Evolutionary conservation across 805 yeast genomes (phyloP), one percentile per base, ranked within the genome.

Genomic region (Candida silvatica): DNA sequence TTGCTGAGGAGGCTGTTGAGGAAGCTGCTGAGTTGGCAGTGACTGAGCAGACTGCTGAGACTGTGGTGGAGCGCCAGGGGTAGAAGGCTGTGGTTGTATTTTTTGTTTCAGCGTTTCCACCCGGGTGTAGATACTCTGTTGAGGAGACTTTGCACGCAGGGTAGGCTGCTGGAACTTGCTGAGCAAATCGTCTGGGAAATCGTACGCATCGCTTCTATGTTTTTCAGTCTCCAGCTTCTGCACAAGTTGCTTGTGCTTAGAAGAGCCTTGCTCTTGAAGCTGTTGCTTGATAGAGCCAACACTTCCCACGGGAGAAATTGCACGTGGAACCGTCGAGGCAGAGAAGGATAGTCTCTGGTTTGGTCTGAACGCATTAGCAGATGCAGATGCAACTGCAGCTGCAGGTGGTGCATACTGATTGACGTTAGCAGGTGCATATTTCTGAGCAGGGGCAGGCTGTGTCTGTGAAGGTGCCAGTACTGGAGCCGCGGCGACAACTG

Each of bases 201-300:
- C 92, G 46, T 79, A 81, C 0, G 87, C 86, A 57, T 80, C 85
- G n/a, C 78, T 70, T 50, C 74, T 77, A 46, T 70, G 69, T 52
- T 77, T 77, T 27, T 62, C 61, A n/a, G 55, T 57, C 35, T 61
- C 63, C 14, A 74, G 49, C 31, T 62, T 61, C 37, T 46, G 32
- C 6, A 43, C 38, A 5, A 51, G 28, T 8, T 42, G 37, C 17
- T 39, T 36, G 26, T 40, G 46, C 24, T 39, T 27, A 11, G 34
- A 17, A 4, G 42, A 22, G 4, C 30, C 17, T 11, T 31, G 36
- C 9, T 31, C 14, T 3, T 37, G 31, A 14, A 30, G 16, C 24
- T 30, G 24, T 16, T 28, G 31, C 6, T 12, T 8, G 12, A 17
- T 16, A 15, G 31, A 9, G n/a, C 20, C 20, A n/a, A 17, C 20